A percentile compares a stretch with the other conserved stretches of the same genome.
Evolutionary conservation across 2,329 filamentous ascomycete species (phyloP).

Genomic region (Colletotrichum godetiae): DNA sequence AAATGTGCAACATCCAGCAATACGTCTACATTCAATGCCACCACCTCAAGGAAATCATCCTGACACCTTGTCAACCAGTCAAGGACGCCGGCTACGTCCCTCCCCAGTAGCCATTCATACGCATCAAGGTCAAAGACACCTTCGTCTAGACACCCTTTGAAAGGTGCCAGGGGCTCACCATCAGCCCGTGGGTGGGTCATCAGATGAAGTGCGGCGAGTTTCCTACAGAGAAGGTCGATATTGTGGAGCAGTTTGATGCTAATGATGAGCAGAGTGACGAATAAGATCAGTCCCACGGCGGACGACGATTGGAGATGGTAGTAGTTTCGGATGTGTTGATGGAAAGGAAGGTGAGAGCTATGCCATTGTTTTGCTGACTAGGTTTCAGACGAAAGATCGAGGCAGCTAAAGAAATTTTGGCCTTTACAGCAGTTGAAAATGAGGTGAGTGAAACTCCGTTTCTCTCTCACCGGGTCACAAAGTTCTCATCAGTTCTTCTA

Average conservation of each 20-base stretch:
- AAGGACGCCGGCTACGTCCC: not conserved
- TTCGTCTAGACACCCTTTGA: not conserved
- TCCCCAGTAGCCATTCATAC: not conserved
- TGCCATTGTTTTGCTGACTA: too few species aligned
- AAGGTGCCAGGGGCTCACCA: not conserved
- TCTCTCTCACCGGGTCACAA: not conserved
- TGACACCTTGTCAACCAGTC: not conserved
- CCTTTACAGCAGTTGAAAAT: not conserved
- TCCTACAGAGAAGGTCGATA: not conserved
- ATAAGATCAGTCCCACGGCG: too few species aligned
- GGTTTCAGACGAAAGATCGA: not conserved
- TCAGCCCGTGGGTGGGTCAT: too few species aligned
- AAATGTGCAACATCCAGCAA: not conserved
- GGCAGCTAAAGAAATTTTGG: not conserved
- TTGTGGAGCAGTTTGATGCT: not conserved
- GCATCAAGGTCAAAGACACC: not conserved
- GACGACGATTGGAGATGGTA: too few species aligned
- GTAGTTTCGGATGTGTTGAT: too few species aligned
- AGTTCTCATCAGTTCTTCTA: slow-evolving; percentile 16
- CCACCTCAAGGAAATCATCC: not conserved
- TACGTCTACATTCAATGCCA: not conserved
- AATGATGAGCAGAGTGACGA: too few species aligned
- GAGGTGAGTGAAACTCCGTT: not conserved
- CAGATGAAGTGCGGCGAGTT: not conserved
- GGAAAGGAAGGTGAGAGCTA: too few species aligned